A percentile compares a stretch with the other conserved stretches of the same genome.
These are phyloP conservation scores for Herpetomonas samuelpessoai DNA, from an alignment of 208 protist genomes.

Conservation along the genomic window DNA sequence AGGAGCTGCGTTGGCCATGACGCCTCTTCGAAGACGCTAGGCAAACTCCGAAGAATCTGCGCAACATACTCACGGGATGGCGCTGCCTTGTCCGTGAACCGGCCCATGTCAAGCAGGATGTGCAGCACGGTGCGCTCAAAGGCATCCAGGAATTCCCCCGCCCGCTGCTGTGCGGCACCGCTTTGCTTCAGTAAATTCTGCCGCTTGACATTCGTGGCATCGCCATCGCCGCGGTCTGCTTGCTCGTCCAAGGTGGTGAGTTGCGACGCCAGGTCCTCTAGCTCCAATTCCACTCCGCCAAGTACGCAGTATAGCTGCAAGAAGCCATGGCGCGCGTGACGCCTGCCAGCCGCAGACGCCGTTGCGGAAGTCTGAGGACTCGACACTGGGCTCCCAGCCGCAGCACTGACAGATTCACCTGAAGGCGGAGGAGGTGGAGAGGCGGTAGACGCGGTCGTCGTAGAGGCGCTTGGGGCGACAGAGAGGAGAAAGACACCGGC, in stretches of 20 bases:
- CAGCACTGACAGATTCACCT: not conserved
- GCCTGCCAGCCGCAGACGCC: too few species aligned
- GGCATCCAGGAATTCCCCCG: conserved; percentile 17
- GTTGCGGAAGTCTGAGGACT: too few species aligned
- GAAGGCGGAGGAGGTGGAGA: not conserved
- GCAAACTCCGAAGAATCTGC: conserved; percentile 19
- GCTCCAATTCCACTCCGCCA: conserved; percentile 37
- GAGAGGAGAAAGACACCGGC: conserved; percentile 21
- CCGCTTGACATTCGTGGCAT: not conserved
- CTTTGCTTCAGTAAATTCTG: not conserved
- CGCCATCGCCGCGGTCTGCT: too few species aligned
- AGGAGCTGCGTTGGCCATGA: conserved; percentile 45
- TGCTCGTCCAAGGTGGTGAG: not conserved
- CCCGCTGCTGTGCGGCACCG: not conserved
- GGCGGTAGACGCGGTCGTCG: not conserved
- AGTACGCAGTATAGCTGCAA: conserved; percentile 34
- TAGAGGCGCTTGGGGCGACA: not conserved
- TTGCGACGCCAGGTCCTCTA: conserved; percentile 20
- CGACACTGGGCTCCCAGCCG: not conserved
- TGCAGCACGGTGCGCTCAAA: conserved; percentile 32
- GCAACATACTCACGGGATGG: conserved; percentile 19
- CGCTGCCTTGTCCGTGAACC: not conserved
- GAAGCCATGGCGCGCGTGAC: not conserved
- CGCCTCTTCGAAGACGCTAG: conserved; percentile 22
- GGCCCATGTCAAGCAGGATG: conserved; percentile 20